phyloP scores from a whole-genome alignment of 2,329 filamentous ascomycete genomes.

The Scedosporium apiospermum region DNA sequence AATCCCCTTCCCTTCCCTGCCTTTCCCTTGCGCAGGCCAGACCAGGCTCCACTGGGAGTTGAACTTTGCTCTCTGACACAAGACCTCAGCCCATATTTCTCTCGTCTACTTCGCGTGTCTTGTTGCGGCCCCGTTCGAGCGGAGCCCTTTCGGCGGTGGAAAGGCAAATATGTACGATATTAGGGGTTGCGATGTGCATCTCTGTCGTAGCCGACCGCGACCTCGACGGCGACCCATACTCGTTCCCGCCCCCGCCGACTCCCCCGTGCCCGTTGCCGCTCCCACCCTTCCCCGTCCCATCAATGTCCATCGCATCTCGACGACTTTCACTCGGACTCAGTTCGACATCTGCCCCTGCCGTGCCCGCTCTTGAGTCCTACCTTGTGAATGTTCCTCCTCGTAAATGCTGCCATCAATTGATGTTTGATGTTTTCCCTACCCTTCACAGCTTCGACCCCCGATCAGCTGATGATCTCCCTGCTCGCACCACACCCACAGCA shows the following conservation, averaged over 20 bases:
- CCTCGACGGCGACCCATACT: background rate
- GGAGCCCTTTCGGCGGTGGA: background rate
- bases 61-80: background rate
- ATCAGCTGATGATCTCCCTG: background rate
- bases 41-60: background rate
- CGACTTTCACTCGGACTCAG: too few species aligned
- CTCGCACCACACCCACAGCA: background rate
- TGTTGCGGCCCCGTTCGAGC: background rate
- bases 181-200: background rate
- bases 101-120: background rate
- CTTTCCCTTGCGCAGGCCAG: too few species aligned
- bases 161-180: background rate
- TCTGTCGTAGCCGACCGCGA: background rate
- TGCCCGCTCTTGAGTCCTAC: too few species aligned
- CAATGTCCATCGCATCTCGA: too few species aligned
- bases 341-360: too few species aligned
- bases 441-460: background rate
- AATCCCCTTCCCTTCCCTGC: background rate
- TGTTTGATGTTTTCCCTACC: background rate
- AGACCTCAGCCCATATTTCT: background rate
- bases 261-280: background rate
- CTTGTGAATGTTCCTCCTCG: too few species aligned
- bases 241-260: background rate
- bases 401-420: background rate
- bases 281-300: too few species aligned